A percentile compares a stretch with the other conserved stretches of the same genome.
Evolutionary conservation across 2,329 filamentous ascomycete genomes (phyloP).

Genomic region (Epichloe festucae): DNA sequence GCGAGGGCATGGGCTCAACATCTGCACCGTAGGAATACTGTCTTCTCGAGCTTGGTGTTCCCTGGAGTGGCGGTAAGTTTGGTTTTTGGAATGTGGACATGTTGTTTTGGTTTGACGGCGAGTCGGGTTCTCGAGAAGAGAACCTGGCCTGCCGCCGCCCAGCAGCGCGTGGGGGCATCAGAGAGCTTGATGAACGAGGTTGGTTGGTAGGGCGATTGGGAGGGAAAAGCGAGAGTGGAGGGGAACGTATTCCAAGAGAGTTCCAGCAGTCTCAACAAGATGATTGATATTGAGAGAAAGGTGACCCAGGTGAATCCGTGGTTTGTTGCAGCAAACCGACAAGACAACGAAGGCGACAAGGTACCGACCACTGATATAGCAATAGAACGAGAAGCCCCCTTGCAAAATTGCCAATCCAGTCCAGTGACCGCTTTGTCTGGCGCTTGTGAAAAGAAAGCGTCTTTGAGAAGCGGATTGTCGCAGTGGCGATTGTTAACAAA

Average conservation of each 20-base stretch:
- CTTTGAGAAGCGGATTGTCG: constrained; percentile 6
- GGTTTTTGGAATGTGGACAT: constrained; percentile 12
- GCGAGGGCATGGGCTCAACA: constrained; percentile 19
- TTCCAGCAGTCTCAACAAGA: neutral
- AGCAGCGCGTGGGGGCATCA: constrained; percentile 9
- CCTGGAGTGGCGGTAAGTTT: constrained; percentile 14
- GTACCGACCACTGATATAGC: neutral
- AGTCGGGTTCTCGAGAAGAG: constrained; percentile 5
- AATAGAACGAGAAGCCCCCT: neutral
- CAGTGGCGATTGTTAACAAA: constrained; percentile 12
- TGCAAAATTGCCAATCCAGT: neutral
- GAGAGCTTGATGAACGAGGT: neutral
- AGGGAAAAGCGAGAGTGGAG: neutral
- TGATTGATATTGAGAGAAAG: neutral
- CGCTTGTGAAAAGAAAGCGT: neutral
- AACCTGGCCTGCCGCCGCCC: constrained; percentile 4
- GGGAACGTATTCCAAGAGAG: neutral
- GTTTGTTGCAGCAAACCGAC: neutral
- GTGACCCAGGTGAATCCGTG: neutral
- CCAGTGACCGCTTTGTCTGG: neutral
- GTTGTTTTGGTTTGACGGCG: constrained; percentile 2
- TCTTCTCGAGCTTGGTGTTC: constrained; percentile 22
- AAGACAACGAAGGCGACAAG: neutral
- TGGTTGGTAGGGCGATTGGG: neutral
- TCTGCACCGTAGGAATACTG: constrained; percentile 26